Percentiles rank a stretch among this genome's conserved stretches.
Evolutionary conservation across 169 alveolate species (phyloP).

Genomic region (Eimeria acervulina): DNA sequence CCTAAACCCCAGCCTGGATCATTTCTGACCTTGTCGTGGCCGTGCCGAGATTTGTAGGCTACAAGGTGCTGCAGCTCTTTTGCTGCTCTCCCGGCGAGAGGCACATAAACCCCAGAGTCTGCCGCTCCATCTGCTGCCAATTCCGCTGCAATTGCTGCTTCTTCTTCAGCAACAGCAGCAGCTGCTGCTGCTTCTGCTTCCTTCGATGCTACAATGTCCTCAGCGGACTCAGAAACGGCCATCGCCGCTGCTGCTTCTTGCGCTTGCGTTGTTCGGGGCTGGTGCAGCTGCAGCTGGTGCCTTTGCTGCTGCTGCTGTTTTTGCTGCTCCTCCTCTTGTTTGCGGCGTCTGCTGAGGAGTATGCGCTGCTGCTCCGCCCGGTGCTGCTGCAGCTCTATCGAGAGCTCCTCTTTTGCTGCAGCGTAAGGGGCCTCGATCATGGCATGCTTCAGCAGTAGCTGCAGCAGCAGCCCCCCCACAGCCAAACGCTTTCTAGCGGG

Average conservation of each 20-base stretch:
- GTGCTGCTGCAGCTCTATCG: constrained; percentile 77
- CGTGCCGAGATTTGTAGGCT: constrained; percentile 51
- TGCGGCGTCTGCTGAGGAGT: constrained; percentile 40
- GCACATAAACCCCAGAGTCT: constrained; percentile 30
- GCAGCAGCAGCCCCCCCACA: constrained; percentile 80
- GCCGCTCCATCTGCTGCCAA: constrained; percentile 27
- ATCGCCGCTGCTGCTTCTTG: not conserved
- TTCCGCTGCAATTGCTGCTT: constrained; percentile 29
- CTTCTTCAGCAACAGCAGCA: constrained; percentile 44
- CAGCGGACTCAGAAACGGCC: constrained; percentile 2
- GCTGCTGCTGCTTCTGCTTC: constrained; percentile 64
- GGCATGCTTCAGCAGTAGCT: constrained; percentile 77
- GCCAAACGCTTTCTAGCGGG: constrained; percentile 37
- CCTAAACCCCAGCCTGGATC: not conserved
- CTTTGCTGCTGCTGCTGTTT: constrained; percentile 56
- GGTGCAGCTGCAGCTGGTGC: not conserved
- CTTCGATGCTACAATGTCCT: constrained; percentile 30
- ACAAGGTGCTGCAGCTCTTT: constrained; percentile 57
- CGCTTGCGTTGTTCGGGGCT: not conserved
- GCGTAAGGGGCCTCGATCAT: constrained; percentile 77
- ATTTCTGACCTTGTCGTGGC: constrained; percentile 28
- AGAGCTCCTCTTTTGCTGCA: constrained; percentile 78
- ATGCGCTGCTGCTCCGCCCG: constrained; percentile 68
- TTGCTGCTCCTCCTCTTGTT: constrained; percentile 40
- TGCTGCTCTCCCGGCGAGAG: constrained; percentile 27